phyloP scores from a whole-genome alignment of 2,329 filamentous ascomycete species.

The Chaetomium strumarium region DNA sequence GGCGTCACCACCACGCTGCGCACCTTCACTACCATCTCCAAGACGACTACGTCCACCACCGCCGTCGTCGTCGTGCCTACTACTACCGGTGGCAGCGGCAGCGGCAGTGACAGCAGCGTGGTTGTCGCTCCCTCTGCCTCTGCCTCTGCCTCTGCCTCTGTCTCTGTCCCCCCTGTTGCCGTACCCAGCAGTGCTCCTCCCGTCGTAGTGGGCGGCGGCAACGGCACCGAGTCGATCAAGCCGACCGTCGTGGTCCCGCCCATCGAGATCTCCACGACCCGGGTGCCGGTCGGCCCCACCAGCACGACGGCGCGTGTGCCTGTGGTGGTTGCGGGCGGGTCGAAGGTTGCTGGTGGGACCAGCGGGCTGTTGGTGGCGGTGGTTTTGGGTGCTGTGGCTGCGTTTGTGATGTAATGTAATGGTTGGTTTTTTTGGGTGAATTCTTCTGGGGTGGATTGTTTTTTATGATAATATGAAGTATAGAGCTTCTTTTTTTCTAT shows the following conservation, averaged over 20 bases:
- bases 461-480: too few species aligned
- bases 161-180: not conserved
- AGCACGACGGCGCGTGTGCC: not conserved
- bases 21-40: constrained; percentile 3
- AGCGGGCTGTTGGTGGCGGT: not conserved
- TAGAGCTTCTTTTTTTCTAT: not conserved
- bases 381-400: constrained; percentile 5
- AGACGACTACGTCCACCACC: constrained; percentile 5
- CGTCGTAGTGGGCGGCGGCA: not conserved
- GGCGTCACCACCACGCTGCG: constrained; percentile 8
- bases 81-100: not conserved
- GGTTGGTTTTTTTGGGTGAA: not conserved
- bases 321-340: constrained; percentile 10
- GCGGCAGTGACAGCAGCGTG: too few species aligned
- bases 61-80: constrained; percentile 6
- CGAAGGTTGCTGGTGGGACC: constrained; percentile 5
- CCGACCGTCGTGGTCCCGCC: constrained; percentile 7
- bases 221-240: not conserved
- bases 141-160: not conserved
- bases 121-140: too few species aligned
- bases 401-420: constrained; percentile 10
- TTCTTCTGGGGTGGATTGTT: too few species aligned
- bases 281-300: not conserved
- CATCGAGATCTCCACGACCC: constrained; percentile 2
- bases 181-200: not conserved